Evolutionary conservation across 495 filamentous ascomycete genomes (phyloP).

Genomic region (Copromyces sp.): DNA sequence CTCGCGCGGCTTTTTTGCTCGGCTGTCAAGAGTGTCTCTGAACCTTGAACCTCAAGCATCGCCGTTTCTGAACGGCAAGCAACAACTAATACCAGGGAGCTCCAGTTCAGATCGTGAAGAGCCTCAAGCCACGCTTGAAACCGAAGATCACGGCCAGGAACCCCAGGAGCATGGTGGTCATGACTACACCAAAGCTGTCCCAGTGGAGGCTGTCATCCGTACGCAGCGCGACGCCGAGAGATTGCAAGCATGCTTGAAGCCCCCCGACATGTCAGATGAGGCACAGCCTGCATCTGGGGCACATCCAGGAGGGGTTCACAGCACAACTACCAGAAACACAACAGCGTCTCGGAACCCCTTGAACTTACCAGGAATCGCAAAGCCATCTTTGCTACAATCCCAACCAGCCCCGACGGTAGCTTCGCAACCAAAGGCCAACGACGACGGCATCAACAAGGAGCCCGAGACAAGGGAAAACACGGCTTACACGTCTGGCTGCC

Average conservation of each 20-base stretch:
- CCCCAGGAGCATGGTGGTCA: not conserved
- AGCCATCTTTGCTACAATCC: not conserved
- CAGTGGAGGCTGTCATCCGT: not conserved
- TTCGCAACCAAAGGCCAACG: not conserved
- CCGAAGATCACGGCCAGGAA: not conserved
- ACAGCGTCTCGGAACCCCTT: not conserved
- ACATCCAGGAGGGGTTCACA: not conserved
- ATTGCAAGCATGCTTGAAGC: not conserved
- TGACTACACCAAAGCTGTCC: not conserved
- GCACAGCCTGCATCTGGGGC: not conserved
- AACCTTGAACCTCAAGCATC: not conserved
- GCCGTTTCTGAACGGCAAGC: not conserved
- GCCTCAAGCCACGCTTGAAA: not conserved
- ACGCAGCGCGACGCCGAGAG: not conserved
- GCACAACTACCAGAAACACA: not conserved
- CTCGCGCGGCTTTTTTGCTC: not conserved
- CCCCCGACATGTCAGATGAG: not conserved
- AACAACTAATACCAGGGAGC: not conserved
- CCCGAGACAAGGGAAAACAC: not conserved
- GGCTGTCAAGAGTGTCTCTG: not conserved
- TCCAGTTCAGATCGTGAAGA: too few relatives aligned
- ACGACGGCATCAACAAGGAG: not conserved
- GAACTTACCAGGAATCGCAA: not conserved
- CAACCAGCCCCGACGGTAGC: not conserved
- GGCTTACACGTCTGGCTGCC: not conserved